Evolutionary conservation across 2,329 filamentous ascomycete genomes (phyloP).

Genomic region (Knoxdaviesia proteae): DNA sequence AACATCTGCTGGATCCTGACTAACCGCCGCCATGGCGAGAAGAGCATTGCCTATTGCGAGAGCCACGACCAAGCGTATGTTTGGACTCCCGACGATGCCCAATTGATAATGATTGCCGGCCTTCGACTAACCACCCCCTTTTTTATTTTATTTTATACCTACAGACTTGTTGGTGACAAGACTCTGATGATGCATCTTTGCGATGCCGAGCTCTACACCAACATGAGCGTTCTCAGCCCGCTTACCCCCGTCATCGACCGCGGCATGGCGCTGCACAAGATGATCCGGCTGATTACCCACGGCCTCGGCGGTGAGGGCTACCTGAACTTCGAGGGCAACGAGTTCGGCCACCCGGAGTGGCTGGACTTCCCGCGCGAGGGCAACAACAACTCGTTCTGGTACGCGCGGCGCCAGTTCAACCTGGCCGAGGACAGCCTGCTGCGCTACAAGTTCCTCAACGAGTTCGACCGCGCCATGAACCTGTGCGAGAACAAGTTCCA

Average conservation of each 20-base stretch:
- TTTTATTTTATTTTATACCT: constrained; percentile 6
- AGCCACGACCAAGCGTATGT: constrained; percentile 93
- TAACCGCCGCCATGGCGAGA: constrained; percentile 86
- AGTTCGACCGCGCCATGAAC: constrained; percentile 89
- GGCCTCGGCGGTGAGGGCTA: constrained; percentile 85
- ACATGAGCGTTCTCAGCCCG: constrained; percentile 79
- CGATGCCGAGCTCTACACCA: constrained; percentile 90
- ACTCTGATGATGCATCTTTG: constrained; percentile 95
- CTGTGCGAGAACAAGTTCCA: constrained; percentile 69
- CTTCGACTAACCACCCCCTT: not conserved
- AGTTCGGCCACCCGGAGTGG: constrained; percentile 98
- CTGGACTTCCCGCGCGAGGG: constrained; percentile 91
- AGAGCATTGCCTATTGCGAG: constrained; percentile 94
- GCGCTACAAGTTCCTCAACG: constrained; percentile 78
- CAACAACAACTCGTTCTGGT: constrained; percentile 86
- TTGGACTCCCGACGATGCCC: constrained; percentile 5
- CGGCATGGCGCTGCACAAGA: constrained; percentile 84
- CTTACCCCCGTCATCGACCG: constrained; percentile 76
- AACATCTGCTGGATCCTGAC: constrained; percentile 72
- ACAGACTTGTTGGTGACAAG: constrained; percentile 85
- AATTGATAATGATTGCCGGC: constrained; percentile 1
- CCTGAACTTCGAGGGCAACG: constrained; percentile 96
- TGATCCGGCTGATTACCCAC: constrained; percentile 90
- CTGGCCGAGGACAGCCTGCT: constrained; percentile 69
- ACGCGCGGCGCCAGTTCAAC: constrained; percentile 83